Conservation (phyloP, 257 asterid species). For the Primulina tabacum region DNA sequence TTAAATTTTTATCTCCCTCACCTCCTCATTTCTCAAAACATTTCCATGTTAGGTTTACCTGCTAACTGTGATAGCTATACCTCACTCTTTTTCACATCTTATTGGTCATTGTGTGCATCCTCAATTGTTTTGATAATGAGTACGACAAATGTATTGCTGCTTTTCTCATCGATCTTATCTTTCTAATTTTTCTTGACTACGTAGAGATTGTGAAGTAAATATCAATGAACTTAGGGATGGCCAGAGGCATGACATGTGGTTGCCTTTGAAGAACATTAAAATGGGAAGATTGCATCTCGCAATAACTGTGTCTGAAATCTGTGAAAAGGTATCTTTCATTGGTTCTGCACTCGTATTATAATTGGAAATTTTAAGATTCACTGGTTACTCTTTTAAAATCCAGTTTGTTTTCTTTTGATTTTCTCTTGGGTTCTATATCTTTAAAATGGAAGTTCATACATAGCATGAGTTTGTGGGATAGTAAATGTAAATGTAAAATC, state of each 20-base stretch:
- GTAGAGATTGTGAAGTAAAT: slow-evolving; percentile 67
- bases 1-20: slow-evolving; percentile 3
- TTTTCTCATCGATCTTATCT: not conserved
- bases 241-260: slow-evolving; percentile 88
- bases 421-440: not conserved
- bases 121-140: not conserved
- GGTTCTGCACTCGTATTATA: not conserved
- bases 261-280: slow-evolving; percentile 81
- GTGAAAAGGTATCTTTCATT: slow-evolving; percentile 51
- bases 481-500: not conserved
- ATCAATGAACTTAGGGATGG: slow-evolving; percentile 68
- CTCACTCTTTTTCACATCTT: not conserved
- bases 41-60: no score
- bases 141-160: not conserved
- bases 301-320: slow-evolving; percentile 49
- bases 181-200: slow-evolving; percentile 8
- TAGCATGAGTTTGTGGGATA: not conserved
- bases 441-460: slow-evolving; percentile 3
- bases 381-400: slow-evolving; percentile 10
- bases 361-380: slow-evolving; percentile 6
- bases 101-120: not conserved
- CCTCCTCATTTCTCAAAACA: not conserved
- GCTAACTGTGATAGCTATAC: not conserved
- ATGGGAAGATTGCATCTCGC: slow-evolving; percentile 91
- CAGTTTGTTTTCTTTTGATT: slow-evolving; percentile 3